phyloP scores from a whole-genome alignment of 495 filamentous ascomycete genomes.

The Stereocaulon alpinum region DNA sequence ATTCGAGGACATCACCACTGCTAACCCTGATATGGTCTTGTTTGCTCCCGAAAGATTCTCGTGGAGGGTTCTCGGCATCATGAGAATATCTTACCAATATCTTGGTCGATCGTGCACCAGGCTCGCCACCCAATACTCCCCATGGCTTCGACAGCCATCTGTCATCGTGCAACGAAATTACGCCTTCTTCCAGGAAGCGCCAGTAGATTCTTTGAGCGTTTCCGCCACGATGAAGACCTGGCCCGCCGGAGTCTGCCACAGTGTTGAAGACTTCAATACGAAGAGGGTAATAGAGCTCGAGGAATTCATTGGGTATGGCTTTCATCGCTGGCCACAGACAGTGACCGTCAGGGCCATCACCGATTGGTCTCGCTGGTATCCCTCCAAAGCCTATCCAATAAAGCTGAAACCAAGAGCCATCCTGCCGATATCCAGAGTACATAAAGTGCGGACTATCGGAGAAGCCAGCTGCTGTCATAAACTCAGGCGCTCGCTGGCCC shows the following conservation, averaged over 20 bases:
- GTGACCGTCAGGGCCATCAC: constrained; percentile 42
- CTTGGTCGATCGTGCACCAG: constrained; percentile 36
- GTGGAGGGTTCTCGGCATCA: constrained; percentile 24
- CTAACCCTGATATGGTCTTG: constrained; percentile 40
- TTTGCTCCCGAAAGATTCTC: constrained; percentile 33
- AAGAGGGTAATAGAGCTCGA: constrained; percentile 41
- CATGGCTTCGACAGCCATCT: constrained; percentile 44
- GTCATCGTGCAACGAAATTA: constrained; percentile 42
- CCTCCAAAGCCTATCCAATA: constrained; percentile 45
- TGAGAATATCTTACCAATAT: constrained; percentile 31
- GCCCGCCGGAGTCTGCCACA: constrained; percentile 38
- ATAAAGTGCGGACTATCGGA: constrained; percentile 43
- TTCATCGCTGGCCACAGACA: constrained; percentile 45
- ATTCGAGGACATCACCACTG: constrained; percentile 40
- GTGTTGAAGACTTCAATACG: constrained; percentile 41
- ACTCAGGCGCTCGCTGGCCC: constrained; percentile 36
- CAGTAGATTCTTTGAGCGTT: constrained; percentile 41
- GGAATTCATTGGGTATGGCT: constrained; percentile 40
- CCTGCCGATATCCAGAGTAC: constrained; percentile 33
- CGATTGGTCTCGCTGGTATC: constrained; percentile 36
- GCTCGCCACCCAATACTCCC: constrained; percentile 39
- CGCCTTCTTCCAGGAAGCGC: constrained; percentile 36
- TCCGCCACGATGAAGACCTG: constrained; percentile 38
- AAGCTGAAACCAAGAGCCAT: constrained; percentile 41
- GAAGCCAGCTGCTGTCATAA: constrained; percentile 41